These are phyloP conservation scores for Colletotrichum cereale DNA, from an alignment of 2,329 filamentous ascomycete species.

Conservation along the genomic window DNA sequence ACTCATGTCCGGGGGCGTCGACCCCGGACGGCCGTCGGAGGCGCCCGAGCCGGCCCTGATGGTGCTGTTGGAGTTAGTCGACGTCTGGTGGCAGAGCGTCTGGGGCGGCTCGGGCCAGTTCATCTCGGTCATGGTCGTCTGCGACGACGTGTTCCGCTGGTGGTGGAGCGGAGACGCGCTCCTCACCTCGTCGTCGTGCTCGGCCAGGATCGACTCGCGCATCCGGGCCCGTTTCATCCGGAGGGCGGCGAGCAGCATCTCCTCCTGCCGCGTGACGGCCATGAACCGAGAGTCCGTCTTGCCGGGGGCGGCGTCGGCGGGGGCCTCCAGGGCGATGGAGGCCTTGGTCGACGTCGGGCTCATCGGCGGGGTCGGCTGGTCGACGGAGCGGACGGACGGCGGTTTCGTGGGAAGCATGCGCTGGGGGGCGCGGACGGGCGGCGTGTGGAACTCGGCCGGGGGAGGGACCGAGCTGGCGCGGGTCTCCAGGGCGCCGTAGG, in stretches of 20 bases:
- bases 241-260: constrained; percentile 69
- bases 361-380: constrained; percentile 62
- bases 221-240: constrained; percentile 69
- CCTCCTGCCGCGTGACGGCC: constrained; percentile 69
- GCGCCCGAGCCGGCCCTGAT: constrained; percentile 30
- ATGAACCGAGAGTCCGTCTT: constrained; percentile 61
- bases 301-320: constrained; percentile 50
- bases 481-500: constrained; percentile 54
- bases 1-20: not conserved
- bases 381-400: constrained; percentile 44
- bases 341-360: constrained; percentile 66
- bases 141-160: constrained; percentile 35
- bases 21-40: constrained; percentile 3
- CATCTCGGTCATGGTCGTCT: constrained; percentile 37
- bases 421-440: constrained; percentile 5
- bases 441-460: constrained; percentile 11
- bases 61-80: constrained; percentile 39
- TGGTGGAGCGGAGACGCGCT: constrained; percentile 14
- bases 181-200: constrained; percentile 54
- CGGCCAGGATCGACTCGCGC: constrained; percentile 60
- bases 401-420: constrained; percentile 30
- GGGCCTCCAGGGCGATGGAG: constrained; percentile 55
- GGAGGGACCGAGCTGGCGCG: constrained; percentile 55
- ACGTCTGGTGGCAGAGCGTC: constrained; percentile 39
- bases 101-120: constrained; percentile 34